A percentile compares a stretch with the other conserved stretches of the same genome.
Evolutionary conservation across 345 rosid species (phyloP).

Genomic region (Ceriops decandra): DNA sequence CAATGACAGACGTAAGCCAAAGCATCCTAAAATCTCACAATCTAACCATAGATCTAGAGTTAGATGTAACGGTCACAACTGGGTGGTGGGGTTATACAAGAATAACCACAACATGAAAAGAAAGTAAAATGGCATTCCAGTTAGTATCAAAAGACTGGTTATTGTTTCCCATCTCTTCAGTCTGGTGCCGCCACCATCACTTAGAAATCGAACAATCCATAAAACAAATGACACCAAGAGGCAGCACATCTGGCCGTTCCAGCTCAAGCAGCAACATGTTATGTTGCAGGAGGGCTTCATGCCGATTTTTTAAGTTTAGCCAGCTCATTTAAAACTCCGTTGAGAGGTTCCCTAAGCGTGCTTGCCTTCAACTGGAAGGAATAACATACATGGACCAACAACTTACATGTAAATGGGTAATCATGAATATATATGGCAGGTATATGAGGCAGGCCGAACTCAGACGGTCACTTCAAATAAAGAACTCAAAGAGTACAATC

Average conservation of each 20-base stretch:
- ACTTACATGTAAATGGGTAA: not conserved
- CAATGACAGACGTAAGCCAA: no score
- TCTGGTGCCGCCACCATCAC: no score
- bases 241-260: not conserved
- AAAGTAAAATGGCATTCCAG: no score
- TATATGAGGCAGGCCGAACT: not conserved
- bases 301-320: conserved; percentile 28
- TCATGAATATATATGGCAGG: not conserved
- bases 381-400: not conserved
- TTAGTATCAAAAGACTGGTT: no score
- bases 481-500: not conserved
- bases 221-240: no score
- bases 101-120: no score
- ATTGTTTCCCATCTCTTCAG: no score
- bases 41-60: no score
- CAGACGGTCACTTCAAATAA: not conserved
- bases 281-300: conserved; percentile 10
- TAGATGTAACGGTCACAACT: no score
- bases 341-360: conserved; percentile 34
- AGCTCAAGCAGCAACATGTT: not conserved
- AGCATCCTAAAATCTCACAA: no score
- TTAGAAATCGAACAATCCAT: no score
- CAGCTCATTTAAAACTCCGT: conserved; percentile 36
- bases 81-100: no score
- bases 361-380: conserved; percentile 42